Conservation (phyloP, 2,329 filamentous ascomycete species). For the Aspergillus fijiensis region DNA sequence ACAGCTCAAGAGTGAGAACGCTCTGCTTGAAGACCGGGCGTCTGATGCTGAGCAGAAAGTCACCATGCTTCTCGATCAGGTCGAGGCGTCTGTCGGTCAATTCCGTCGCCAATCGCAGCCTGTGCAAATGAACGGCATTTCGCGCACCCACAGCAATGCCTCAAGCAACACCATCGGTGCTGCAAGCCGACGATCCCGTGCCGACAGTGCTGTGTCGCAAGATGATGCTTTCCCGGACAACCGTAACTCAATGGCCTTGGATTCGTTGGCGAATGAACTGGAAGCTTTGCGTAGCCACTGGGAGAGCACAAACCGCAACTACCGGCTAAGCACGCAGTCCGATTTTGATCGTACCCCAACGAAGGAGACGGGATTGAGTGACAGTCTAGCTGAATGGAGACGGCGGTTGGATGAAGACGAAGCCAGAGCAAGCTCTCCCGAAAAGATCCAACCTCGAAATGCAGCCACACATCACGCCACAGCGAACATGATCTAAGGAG, state of each 20-base stretch:
- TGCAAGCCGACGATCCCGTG: slow-evolving; percentile 35
- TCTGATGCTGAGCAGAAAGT: slow-evolving; percentile 91
- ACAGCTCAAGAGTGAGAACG: slow-evolving; percentile 79
- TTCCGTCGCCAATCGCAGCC: slow-evolving; percentile 74
- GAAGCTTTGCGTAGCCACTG: slow-evolving; percentile 88
- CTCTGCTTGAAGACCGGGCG: slow-evolving; percentile 76
- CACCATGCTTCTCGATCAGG: slow-evolving; percentile 86
- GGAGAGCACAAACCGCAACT: slow-evolving; percentile 95
- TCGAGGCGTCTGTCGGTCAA: slow-evolving; percentile 89
- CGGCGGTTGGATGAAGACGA: slow-evolving; percentile 68
- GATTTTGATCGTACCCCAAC: slow-evolving; percentile 70
- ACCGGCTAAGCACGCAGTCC: slow-evolving; percentile 83
- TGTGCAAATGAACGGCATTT: slow-evolving; percentile 40
- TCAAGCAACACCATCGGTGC: slow-evolving; percentile 49
- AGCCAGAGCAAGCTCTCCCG: slow-evolving; percentile 29
- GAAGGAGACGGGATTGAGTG: slow-evolving; percentile 57
- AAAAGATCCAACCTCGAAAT: slow-evolving; percentile 27
- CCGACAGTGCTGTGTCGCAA: slow-evolving; percentile 44
- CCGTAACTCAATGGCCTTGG: slow-evolving; percentile 70
- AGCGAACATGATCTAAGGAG: slow-evolving; percentile 37
- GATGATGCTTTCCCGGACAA: slow-evolving; percentile 50
- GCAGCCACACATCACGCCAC: slow-evolving; percentile 22
- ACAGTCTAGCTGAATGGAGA: slow-evolving; percentile 76
- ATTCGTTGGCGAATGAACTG: slow-evolving; percentile 87
- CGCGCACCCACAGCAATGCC: slow-evolving; percentile 56